Percentiles rank a stretch among this genome's conserved stretches.
Evolutionary conservation across 371 early-diverging fungal genomes (phyloP).

Genomic region (Dentiscutata heterogama): DNA sequence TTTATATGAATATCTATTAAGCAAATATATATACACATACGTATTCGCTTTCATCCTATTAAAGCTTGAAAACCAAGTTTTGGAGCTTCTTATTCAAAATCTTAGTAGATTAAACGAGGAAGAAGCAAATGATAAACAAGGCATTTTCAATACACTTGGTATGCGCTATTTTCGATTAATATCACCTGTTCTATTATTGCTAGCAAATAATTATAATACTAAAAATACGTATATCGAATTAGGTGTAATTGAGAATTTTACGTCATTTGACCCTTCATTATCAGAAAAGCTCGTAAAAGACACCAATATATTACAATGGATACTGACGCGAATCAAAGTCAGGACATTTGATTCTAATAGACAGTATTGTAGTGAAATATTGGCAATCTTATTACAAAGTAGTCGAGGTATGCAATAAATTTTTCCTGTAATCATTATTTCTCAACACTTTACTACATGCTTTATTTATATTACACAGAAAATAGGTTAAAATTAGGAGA

Average conservation of each 20-base stretch:
- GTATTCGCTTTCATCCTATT: not conserved
- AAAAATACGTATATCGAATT: conserved; percentile 29
- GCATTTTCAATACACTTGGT: conserved; percentile 82
- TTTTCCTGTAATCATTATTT: not conserved
- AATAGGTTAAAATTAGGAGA: conserved; percentile 73
- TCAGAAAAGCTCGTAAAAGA: conserved; percentile 71
- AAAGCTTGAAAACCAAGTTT: conserved; percentile 75
- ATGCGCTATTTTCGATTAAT: not conserved
- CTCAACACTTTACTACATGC: not conserved
- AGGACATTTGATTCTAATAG: conserved; percentile 79
- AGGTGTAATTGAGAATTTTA: conserved; percentile 89
- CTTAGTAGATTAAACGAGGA: conserved; percentile 82
- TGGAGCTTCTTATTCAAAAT: conserved; percentile 84
- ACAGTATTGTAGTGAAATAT: conserved; percentile 87
- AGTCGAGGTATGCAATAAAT: conserved; percentile 59
- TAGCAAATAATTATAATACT: not conserved
- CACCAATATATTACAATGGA: conserved; percentile 78
- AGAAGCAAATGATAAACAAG: conserved; percentile 84
- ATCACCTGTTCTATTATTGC: not conserved
- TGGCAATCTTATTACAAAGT: conserved; percentile 86
- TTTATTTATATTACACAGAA: conserved; percentile 51
- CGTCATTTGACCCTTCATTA: conserved; percentile 75
- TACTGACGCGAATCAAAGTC: conserved; percentile 71
- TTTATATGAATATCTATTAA: not conserved
- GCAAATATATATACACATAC: too few relatives aligned